Evolutionary conservation across 2,329 filamentous ascomycete species (phyloP).

Genomic region (Calonectria pteridis): DNA sequence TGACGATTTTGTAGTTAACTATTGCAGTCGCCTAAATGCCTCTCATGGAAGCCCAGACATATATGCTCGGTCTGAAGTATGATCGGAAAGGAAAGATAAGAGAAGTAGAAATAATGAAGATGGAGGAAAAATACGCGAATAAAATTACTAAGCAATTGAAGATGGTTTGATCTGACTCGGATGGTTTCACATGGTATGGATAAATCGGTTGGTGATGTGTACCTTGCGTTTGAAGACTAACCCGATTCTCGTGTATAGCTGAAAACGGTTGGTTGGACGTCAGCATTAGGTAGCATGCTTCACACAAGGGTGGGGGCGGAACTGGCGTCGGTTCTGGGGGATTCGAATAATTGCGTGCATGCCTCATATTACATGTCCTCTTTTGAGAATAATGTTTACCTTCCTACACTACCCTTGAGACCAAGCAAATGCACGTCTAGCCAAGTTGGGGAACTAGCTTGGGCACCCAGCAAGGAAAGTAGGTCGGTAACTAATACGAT

Average conservation of each 20-base stretch:
- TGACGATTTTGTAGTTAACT: neutral
- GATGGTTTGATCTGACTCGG: neutral
- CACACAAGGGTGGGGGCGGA: neutral
- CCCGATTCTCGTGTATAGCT: neutral
- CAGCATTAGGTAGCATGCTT: neutral
- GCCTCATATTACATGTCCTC: slow-evolving; percentile 6
- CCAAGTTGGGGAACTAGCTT: neutral
- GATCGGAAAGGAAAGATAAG: neutral
- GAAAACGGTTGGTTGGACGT: neutral
- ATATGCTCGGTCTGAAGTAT: neutral
- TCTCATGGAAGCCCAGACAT: neutral
- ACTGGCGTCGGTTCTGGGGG: neutral
- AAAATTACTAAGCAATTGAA: neutral
- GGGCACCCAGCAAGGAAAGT: neutral
- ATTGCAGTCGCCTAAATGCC: neutral
- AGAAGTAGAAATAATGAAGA: neutral
- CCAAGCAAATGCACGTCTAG: neutral
- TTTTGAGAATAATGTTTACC: neutral
- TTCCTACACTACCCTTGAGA: neutral
- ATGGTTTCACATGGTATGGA: neutral
- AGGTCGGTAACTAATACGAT: neutral
- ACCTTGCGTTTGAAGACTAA: neutral
- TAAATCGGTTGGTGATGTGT: neutral
- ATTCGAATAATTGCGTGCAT: neutral
- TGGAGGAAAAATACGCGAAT: neutral